These are phyloP conservation scores for Rhizophlyctis rosea DNA, from an alignment of 192 early-diverging fungal genomes.

Conservation along the genomic window DNA sequence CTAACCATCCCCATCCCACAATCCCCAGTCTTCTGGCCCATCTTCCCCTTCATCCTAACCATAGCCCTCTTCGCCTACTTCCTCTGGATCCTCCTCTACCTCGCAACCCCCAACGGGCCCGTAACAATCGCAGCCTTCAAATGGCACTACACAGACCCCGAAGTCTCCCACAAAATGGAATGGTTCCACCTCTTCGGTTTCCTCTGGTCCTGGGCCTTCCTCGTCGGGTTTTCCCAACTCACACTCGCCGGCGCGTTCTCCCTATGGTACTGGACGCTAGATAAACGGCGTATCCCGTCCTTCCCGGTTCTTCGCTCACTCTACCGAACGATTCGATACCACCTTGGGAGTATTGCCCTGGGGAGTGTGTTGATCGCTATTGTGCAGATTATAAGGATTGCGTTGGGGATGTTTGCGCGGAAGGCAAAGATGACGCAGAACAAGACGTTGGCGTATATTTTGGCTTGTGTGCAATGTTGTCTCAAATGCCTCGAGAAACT, in stretches of 20 bases:
- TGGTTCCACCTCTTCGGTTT: constrained; percentile 50
- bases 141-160: too few relatives aligned
- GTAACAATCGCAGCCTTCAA: too few relatives aligned
- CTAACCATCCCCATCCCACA: not conserved
- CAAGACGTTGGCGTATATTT: constrained; percentile 18
- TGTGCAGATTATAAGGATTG: constrained; percentile 35
- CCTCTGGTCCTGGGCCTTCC: constrained; percentile 40
- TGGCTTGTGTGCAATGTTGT: constrained; percentile 27
- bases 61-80: not conserved
- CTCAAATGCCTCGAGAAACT: constrained; percentile 15
- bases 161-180: constrained; percentile 12
- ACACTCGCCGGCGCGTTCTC: constrained; percentile 44
- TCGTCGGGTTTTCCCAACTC: constrained; percentile 36
- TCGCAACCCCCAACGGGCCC: too few relatives aligned
- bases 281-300: too few relatives aligned
- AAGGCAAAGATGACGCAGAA: constrained; percentile 16
- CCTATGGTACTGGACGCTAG: constrained; percentile 45
- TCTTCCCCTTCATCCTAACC: not conserved
- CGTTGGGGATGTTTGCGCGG: constrained; percentile 27
- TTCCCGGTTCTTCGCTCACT: constrained; percentile 15
- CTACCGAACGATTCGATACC: constrained; percentile 35
- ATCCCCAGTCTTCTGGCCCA: not conserved
- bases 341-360: constrained; percentile 42
- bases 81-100: too few relatives aligned
- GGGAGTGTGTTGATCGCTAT: constrained; percentile 46